Evolutionary conservation across 352 stramenopile genomes (phyloP).

Genomic region (Phytophthora hybrid): DNA sequence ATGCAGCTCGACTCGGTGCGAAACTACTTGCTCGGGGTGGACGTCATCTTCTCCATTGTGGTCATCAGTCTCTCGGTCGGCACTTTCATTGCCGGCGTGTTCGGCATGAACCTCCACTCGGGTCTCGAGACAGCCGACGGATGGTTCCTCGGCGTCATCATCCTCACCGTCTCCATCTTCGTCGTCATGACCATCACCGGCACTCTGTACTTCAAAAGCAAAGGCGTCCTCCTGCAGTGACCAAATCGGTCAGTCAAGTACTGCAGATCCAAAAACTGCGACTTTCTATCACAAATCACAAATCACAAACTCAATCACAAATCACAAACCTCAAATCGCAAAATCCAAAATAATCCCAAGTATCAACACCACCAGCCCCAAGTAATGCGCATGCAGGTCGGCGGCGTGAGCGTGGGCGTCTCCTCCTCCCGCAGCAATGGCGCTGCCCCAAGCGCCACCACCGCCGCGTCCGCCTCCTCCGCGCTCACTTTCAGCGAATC

Average conservation of each 20-base stretch:
- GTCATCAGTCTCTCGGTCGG: slow-evolving; percentile 64
- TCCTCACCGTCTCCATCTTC: slow-evolving; percentile 45
- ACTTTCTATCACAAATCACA: not conserved
- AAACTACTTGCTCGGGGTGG: slow-evolving; percentile 68
- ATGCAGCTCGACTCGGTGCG: slow-evolving; percentile 75
- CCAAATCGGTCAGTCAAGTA: no score
- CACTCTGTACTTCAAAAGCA: slow-evolving; percentile 66
- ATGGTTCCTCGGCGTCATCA: slow-evolving; percentile 50
- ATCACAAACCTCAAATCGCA: not conserved
- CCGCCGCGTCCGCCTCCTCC: slow-evolving; percentile 12
- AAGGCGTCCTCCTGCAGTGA: slow-evolving; percentile 59
- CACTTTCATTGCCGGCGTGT: slow-evolving; percentile 64
- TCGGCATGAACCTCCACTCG: slow-evolving; percentile 73
- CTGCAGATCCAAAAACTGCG: not conserved
- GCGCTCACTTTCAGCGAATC: slow-evolving; percentile 61
- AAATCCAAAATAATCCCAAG: not conserved
- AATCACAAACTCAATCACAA: no score
- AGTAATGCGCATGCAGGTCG: not conserved
- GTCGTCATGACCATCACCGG: slow-evolving; percentile 46
- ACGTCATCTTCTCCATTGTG: slow-evolving; percentile 68
- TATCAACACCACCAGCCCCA: not conserved
- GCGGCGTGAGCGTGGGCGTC: slow-evolving; percentile 10
- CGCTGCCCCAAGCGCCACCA: not conserved
- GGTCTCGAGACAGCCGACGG: slow-evolving; percentile 35
- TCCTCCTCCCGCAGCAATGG: slow-evolving; percentile 11